Base-by-base conservation (phyloP, 139 green algal species). In the Chlamydomonas incerta region DNA sequence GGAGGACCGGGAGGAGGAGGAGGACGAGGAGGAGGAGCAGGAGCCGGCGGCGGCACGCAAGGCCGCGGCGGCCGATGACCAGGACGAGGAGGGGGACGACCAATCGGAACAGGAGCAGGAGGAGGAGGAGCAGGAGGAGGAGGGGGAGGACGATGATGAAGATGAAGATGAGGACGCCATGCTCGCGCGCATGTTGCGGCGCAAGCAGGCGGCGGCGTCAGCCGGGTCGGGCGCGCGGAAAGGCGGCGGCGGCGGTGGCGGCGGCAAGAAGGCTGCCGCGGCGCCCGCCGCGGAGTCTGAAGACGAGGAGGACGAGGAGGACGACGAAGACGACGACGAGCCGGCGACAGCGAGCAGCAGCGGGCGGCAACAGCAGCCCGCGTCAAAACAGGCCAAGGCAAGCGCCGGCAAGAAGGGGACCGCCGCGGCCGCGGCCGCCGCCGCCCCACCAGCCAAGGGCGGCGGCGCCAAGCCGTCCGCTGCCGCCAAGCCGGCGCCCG, bases 141-240 rank as follows among this genome's bases (percentile, higher is more conserved):
- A 87, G 0, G 88, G 93, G 67, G 88, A 89, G 60, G 87, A 91
- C 2, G 85, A 87, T n/a, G 79, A 85, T 52, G 73, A 85, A 11
- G 90, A 92, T 11, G 82, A 94, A 50, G 92, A 92, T 35, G 94
- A 96, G 23, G 93, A 94, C 3, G 92, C 87, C 20, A 91, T 94
- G 91, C 85, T 96, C 21, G 90, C 86, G 10, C 47, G 91, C 0
- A 88, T 96, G 74, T 47, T 95, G 6, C 76, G 77, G 20, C 62
- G 73, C 33, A 75, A 89, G 47, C 70, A 86, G 74, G 50, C 65
- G 21, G 62, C 62, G n/a, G 63, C 28, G 81, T 18, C 33, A 23
- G 74, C 28, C 33, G 47, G 46, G n/a, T 62, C 23, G 63, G 34
- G 21, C 35, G 58, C 70, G 72, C 50, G 28, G 29, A 29, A 4